A percentile compares a stretch with the other conserved stretches of the same genome.
phyloP scores from a whole-genome alignment of 1,139 yeast species.

The Ashbya aceris region DNA sequence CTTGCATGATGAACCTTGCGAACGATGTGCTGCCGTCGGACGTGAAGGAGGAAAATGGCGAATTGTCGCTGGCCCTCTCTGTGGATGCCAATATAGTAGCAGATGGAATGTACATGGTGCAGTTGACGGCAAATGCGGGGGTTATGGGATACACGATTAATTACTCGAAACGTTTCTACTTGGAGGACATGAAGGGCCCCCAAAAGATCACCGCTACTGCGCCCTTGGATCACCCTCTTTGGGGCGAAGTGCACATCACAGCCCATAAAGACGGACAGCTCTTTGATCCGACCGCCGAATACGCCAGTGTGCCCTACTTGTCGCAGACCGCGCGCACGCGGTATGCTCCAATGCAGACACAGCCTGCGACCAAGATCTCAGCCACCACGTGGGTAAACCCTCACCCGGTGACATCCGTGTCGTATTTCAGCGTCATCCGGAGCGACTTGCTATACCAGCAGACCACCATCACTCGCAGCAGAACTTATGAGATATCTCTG shows the following conservation, averaged over 20 bases:
- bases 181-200: slow-evolving; percentile 1
- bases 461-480: not conserved
- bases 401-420: slow-evolving; percentile 58
- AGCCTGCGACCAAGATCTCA: slow-evolving; percentile 65
- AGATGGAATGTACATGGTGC: slow-evolving; percentile 63
- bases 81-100: slow-evolving; percentile 40
- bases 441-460: not conserved
- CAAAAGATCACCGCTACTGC: not conserved
- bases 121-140: slow-evolving; percentile 41
- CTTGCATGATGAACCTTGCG: not conserved
- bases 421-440: slow-evolving; percentile 39
- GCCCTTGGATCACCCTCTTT: not conserved
- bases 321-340: slow-evolving; percentile 64
- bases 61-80: slow-evolving; percentile 34
- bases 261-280: not conserved
- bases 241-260: slow-evolving; percentile 2
- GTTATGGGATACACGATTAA: slow-evolving; percentile 48
- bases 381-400: slow-evolving; percentile 52
- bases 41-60: slow-evolving; percentile 5
- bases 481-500: not conserved
- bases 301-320: slow-evolving; percentile 45
- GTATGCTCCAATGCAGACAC: slow-evolving; percentile 86
- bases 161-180: slow-evolving; percentile 57
- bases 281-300: not conserved
- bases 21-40: not conserved